Base-by-base conservation (phyloP, 768 basidiomycete genomes). In the Pleurotus giganteus region DNA sequence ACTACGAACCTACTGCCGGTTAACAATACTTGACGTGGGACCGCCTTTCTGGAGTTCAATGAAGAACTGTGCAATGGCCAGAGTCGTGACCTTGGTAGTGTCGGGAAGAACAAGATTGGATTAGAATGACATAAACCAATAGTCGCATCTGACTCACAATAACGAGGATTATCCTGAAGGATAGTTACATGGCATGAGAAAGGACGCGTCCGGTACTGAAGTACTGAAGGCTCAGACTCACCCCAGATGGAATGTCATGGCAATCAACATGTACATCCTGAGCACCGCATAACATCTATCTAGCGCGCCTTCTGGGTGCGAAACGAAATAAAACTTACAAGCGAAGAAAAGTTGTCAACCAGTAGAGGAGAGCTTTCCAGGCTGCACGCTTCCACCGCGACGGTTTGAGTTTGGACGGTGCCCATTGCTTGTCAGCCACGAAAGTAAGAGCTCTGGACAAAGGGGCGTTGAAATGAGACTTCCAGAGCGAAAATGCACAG, bases 161-260 rank as follows among this genome's bases (percentile, higher is more conserved):
- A 23, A 80, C 66, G 34, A 81, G 52, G 27, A 86, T 73, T 23
- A 85, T 63, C 31, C 83, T 84, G 59, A 0, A 12, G 27, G 12
- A 43, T 31, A 27, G 15, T 15, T 27, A 29, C 11, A 36, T 11
- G 39, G n/a, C n/a, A 27, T 17, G 17, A 28, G 12, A 19, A 17
- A 55, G 23, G 29, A 39, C 27, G 19, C 46, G 13, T 17, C 41
- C 29, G 21, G 26, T 55, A 56, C 47, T 55, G 55, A 7, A 39
- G 21, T 21, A 37, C n/a, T 42, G 19, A 21, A 50, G 4, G 17
- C 26, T 31, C 19, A 34, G 8, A 75, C 86, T 67, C 63, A 88
- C 88, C 84, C 79, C n/a, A 82, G 54, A 53, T 88, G 80, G 58
- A 85, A 81, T 19, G 86, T 82, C 86, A 89, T 89, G 23, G 83